These are phyloP conservation scores for Barnettozyma populi DNA, from an alignment of 805 yeast genomes.

Conservation along the genomic window DNA sequence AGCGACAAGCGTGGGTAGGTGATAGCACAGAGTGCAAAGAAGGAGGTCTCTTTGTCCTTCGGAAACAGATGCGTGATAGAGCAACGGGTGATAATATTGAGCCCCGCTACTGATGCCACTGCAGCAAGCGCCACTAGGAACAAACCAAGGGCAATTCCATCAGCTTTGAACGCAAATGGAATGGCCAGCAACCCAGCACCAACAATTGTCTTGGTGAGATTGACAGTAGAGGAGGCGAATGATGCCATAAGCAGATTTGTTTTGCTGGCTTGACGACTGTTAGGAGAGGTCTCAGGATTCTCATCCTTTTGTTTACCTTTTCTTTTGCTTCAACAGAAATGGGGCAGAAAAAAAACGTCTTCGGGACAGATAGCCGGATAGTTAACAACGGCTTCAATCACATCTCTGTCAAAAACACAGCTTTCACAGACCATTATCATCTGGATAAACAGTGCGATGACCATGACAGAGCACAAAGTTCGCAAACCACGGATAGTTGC, in stretches of 20 bases:
- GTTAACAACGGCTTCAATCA: neutral
- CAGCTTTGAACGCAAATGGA: conserved; percentile 66
- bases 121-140: conserved; percentile 57
- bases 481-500: conserved; percentile 33
- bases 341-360: neutral
- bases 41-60: conserved; percentile 45
- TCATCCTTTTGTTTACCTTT: neutral
- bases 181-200: conserved; percentile 79
- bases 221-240: conserved; percentile 50
- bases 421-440: neutral
- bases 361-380: conserved; percentile 2
- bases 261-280: neutral
- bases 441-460: neutral
- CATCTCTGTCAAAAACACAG: neutral
- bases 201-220: conserved; percentile 68
- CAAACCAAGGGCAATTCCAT: conserved; percentile 57
- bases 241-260: conserved; percentile 16
- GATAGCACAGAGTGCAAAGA: conserved; percentile 63
- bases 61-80: conserved; percentile 31
- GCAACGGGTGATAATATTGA: conserved; percentile 55
- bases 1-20: conserved; percentile 68
- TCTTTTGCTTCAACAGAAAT: no score
- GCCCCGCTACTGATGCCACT: conserved; percentile 59
- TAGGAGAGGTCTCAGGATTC: neutral
- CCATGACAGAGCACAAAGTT: conserved; percentile 3